Base-by-base conservation (phyloP, 805 yeast species). In the Hanseniaspora valbyensis region DNA sequence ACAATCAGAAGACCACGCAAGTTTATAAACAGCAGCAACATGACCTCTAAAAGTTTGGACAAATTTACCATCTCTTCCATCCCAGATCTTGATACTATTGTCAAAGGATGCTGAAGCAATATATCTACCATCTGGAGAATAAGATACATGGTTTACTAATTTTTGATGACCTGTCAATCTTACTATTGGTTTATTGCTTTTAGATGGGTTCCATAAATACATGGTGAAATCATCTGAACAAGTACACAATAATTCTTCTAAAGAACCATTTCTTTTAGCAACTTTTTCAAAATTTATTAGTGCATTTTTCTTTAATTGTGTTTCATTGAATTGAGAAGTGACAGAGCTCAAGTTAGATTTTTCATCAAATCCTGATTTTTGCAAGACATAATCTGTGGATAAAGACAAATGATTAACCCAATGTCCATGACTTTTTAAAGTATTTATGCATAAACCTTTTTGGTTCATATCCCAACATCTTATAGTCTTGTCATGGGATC, bases 161-260 rank as follows among this genome's bases (percentile, higher is more conserved):
- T 92, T 92, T 63, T 92, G 98, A 66, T 92, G 98, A 25, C 98
- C 98, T 1, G 96, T 88, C 92, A 92, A 83, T 61, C 98, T 76
- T 51, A 88, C 80, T 6, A 92, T 65, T 0, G 98, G 98, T 63
- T 89, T 92, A 34, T 74, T 71, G 1, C 81, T 69, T 62, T 78
- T 82, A 44, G 79, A 66, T 18, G 96, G 97, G 59, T 89, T 94
- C 98, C 98, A 92, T 54, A 92, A 67, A 58, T 83, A 92, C 96
- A 92, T 92, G 24, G 98, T 92, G 67, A 90, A 90, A 67, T 92
- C 98, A 63, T 92, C 98, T 63, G 89, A 78, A 12, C 96, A 97
- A 14, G 96, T 87, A 2, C 88, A 96, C 65, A 92, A 75, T 56
- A 95, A 71, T 65, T 90, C 98, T 2, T 95, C 95, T 50, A 69